Base-by-base conservation (phyloP, 2,329 filamentous ascomycete species). In the Chlorencoelia australis region DNA sequence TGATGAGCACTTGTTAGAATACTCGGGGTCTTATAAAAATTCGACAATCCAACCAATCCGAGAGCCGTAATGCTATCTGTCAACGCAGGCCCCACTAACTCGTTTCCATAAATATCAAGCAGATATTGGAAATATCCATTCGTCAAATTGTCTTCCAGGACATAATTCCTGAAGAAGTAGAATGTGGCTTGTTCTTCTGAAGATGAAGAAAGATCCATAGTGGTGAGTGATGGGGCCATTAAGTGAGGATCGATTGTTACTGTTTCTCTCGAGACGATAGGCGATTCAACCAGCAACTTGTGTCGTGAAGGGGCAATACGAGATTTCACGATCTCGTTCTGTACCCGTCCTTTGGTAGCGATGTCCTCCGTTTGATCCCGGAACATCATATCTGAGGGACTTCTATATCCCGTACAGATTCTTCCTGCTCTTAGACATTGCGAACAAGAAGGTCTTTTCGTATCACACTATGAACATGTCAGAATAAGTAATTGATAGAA, bases 381-480 rank as follows among this genome's bases (percentile, higher is more conserved):
- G 45, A 74, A 73, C 65, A 73, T 71, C 44, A 73, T 62, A 45
- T 73, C 69, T 33, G 69, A 62, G 27, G 69, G 58, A 46, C 73
- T 71, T 40, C 69, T 59, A 47, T 74, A 74, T 40, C 70, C 70
- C 22, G 68, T 68, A 37, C 70, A 74, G 52, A 56, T 44, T 33
- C 68, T 62, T 34, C 66, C 60, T 32, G 67, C 64, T 51, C 71
- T 70, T 36, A 65, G 59, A 48, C 70, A 74, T 53, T 74, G 70
- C 34, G 68, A 68, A 40, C 70, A 74, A 37, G 63, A 60, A 6
- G 68, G 68, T 33, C 62, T 62, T 41, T 55, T 61, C 43, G 68
- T 66, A 46, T 74, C 70, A 50, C 70, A 74, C 70, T 73, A 43
- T n/a, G 16, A 6, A 27, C n/a, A n/a, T n/a, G n/a, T n/a, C n/a